A percentile compares a stretch with the other conserved stretches of the same genome.
Conservation (phyloP, 2,329 filamentous ascomycete species). For the Endothia cerciana region DNA sequence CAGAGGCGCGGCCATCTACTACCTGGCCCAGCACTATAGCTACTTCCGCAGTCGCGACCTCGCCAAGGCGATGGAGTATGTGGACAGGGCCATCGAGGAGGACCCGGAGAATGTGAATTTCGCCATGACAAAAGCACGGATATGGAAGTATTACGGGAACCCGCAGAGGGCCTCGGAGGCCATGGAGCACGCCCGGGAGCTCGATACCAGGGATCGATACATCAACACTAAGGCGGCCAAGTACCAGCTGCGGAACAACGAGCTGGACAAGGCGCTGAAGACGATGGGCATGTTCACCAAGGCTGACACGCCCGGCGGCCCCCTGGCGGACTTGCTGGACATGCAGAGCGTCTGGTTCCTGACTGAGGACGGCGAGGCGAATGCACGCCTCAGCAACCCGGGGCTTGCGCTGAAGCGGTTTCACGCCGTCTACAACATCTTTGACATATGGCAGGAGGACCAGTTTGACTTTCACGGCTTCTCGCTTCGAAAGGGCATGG, state of each 20-base stretch:
- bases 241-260: slow-evolving; percentile 90
- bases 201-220: slow-evolving; percentile 91
- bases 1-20: slow-evolving; percentile 82
- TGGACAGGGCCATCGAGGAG: slow-evolving; percentile 81
- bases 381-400: slow-evolving; percentile 78
- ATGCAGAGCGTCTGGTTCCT: slow-evolving; percentile 99
- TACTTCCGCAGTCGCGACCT: slow-evolving; percentile 87
- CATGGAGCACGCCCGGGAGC: slow-evolving; percentile 84
- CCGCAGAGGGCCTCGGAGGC: slow-evolving; percentile 76
- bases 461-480: slow-evolving; percentile 99
- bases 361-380: slow-evolving; percentile 91
- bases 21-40: slow-evolving; percentile 96
- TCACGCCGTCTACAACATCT: slow-evolving; percentile 86
- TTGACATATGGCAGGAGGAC: slow-evolving; percentile 97
- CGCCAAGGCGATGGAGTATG: slow-evolving; percentile 76
- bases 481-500: slow-evolving; percentile 94
- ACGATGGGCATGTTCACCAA: slow-evolving; percentile 95
- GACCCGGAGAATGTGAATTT: slow-evolving; percentile 85
- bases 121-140: slow-evolving; percentile 92
- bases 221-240: slow-evolving; percentile 99
- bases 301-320: slow-evolving; percentile 84
- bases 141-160: slow-evolving; percentile 89
- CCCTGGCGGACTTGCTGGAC: slow-evolving; percentile 87
- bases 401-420: slow-evolving; percentile 92
- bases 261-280: slow-evolving; percentile 82